Conservation (phyloP, 2,329 filamentous ascomycete species). For the Phaeosphaeriaceae sp. region DNA sequence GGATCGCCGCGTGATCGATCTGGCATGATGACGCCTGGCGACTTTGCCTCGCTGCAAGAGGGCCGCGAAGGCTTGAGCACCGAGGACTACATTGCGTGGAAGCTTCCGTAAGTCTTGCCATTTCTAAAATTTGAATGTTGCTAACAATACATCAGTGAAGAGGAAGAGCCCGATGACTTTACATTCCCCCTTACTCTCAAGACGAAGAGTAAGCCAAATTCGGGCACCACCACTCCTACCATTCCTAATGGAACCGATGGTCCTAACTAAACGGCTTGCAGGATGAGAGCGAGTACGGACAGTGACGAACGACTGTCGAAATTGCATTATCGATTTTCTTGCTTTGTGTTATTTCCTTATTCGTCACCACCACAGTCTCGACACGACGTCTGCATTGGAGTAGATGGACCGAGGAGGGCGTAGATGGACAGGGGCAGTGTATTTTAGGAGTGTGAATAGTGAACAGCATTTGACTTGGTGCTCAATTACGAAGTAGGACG, state of each 20-base stretch:
- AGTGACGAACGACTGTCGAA: constrained; percentile 4
- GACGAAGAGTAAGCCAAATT: constrained; percentile 50
- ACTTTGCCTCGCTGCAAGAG: constrained; percentile 96
- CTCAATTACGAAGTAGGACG: neutral
- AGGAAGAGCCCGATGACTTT: constrained; percentile 87
- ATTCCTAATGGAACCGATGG: constrained; percentile 37
- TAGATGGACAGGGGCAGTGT: constrained; percentile 2
- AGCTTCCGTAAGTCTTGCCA: constrained; percentile 81
- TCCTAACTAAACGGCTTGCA: constrained; percentile 15
- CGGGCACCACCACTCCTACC: constrained; percentile 41
- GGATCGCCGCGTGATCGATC: constrained; percentile 89
- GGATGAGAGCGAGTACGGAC: constrained; percentile 2
- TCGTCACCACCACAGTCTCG: neutral
- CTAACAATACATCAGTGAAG: constrained; percentile 62
- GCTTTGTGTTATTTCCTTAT: constrained; percentile 4
- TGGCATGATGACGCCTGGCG: constrained; percentile 98
- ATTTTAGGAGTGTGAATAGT: constrained; percentile 9
- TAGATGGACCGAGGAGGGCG: neutral
- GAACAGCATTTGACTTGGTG: neutral
- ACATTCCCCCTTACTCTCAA: constrained; percentile 73
- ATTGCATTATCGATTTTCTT: constrained; percentile 19
- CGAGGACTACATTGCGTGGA: constrained; percentile 98
- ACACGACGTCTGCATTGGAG: constrained; percentile 7
- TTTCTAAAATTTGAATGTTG: neutral
- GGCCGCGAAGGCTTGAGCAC: constrained; percentile 90